A percentile compares a stretch with the other conserved stretches of the same genome.
Conservation (phyloP, 257 asterid species). For the Striga asiatica region DNA sequence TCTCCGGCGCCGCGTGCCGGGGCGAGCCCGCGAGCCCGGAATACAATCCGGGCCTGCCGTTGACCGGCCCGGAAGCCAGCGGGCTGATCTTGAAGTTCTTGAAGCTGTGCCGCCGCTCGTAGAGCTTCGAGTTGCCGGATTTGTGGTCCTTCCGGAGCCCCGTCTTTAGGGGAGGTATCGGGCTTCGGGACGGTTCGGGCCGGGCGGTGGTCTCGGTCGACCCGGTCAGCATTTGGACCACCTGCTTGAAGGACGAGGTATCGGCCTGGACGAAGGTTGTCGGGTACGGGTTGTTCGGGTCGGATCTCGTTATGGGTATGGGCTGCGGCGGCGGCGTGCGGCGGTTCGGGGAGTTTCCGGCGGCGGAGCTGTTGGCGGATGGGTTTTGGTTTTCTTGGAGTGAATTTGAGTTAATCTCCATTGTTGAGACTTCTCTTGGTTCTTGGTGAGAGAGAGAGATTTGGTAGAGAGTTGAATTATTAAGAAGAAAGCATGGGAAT, state of each 20-base stretch:
- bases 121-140: slow-evolving; percentile 49
- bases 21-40: slow-evolving; percentile 48
- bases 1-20: slow-evolving; percentile 45
- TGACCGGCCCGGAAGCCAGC: slow-evolving; percentile 39
- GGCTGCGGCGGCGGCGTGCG: too few relatives aligned
- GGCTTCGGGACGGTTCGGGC: slow-evolving; percentile 34
- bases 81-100: slow-evolving; percentile 79
- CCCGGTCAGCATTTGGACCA: slow-evolving; percentile 89
- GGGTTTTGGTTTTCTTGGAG: slow-evolving; percentile 28
- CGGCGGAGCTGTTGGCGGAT: slow-evolving; percentile 24
- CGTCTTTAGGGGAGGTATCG: slow-evolving; percentile 64
- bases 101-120: slow-evolving; percentile 72
- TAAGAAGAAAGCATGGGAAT: not conserved
- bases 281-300: slow-evolving; percentile 73
- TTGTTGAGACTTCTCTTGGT: slow-evolving; percentile 11
- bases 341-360: slow-evolving; percentile 28
- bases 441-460: slow-evolving; percentile 12
- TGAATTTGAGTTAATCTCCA: slow-evolving; percentile 39
- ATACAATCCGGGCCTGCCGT: slow-evolving; percentile 19
- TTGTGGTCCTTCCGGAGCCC: slow-evolving; percentile 53
- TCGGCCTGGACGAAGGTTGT: slow-evolving; percentile 98
- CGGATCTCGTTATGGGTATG: slow-evolving; percentile 72
- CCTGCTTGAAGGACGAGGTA: slow-evolving; percentile 81
- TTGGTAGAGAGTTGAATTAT: slow-evolving; percentile 15
- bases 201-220: slow-evolving; percentile 48